Conservation (phyloP, 2,329 filamentous ascomycete species). For the Penicillium hordei region DNA sequence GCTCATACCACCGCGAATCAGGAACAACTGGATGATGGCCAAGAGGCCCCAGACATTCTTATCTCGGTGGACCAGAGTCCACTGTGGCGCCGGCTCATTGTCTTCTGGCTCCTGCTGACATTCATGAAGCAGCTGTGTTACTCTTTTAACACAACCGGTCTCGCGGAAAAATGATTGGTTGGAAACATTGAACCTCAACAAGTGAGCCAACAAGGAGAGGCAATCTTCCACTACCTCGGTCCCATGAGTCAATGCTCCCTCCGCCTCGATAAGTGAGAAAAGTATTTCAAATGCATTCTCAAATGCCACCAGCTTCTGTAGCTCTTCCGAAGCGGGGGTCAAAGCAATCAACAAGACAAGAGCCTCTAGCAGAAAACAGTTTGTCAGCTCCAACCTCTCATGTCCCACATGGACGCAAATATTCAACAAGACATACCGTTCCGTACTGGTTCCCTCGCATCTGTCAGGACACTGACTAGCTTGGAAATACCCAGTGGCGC, state of each 20-base stretch:
- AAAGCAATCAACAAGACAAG: constrained; percentile 84
- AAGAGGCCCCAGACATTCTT: constrained; percentile 91
- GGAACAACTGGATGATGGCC: constrained; percentile 80
- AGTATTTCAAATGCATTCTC: constrained; percentile 88
- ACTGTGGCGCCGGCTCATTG: constrained; percentile 64
- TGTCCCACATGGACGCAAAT: not conserved
- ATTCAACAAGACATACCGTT: constrained; percentile 56
- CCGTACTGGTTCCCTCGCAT: constrained; percentile 79
- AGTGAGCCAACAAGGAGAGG: constrained; percentile 83
- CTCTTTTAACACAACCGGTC: constrained; percentile 73
- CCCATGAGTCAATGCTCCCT: constrained; percentile 79
- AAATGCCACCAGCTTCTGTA: constrained; percentile 94
- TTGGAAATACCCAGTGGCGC: constrained; percentile 86
- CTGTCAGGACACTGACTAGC: constrained; percentile 79
- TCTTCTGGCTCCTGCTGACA: constrained; percentile 51
- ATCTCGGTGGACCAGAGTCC: constrained; percentile 75
- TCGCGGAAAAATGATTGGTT: constrained; percentile 95
- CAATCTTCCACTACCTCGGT: constrained; percentile 90
- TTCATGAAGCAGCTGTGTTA: constrained; percentile 67
- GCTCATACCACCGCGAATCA: constrained; percentile 75
- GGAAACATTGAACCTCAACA: constrained; percentile 80
- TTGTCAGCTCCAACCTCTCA: constrained; percentile 4
- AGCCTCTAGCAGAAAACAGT: constrained; percentile 57
- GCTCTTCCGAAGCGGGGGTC: constrained; percentile 79
- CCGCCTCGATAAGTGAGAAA: constrained; percentile 76